These are phyloP conservation scores for Plantago rigida DNA, from an alignment of 305 asterid species.

Conservation along the genomic window DNA sequence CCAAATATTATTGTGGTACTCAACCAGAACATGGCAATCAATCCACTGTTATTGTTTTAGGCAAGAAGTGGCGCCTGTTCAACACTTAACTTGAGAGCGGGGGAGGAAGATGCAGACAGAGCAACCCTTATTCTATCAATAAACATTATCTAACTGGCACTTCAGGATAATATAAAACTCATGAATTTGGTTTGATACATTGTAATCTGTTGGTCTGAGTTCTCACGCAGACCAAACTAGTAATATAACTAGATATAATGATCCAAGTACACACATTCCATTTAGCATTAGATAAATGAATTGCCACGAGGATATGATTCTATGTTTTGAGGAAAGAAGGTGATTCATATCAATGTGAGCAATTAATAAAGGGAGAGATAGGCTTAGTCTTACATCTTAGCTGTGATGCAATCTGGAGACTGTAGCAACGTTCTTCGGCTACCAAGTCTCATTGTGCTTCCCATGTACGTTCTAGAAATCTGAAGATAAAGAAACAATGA, in stretches of 20 bases:
- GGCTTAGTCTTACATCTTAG: constrained; percentile 59
- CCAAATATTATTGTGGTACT: too few species aligned
- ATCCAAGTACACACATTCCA: neutral
- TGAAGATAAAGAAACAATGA: constrained; percentile 23
- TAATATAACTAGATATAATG: neutral
- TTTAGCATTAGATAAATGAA: neutral
- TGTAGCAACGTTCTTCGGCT: constrained; percentile 74
- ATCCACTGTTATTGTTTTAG: too few species aligned
- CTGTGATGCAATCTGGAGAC: constrained; percentile 69
- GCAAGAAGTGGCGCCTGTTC: too few species aligned
- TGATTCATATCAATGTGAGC: constrained; percentile 3
- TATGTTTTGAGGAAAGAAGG: constrained; percentile 1
- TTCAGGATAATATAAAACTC: neutral
- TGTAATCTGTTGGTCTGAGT: neutral
- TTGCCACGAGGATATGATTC: constrained; percentile 8
- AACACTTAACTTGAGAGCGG: too few species aligned
- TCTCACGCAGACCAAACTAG: neutral
- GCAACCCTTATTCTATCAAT: too few species aligned
- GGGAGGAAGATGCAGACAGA: too few species aligned
- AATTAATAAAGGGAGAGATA: constrained; percentile 13
- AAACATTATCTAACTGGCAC: too few species aligned
- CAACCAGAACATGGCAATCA: too few species aligned
- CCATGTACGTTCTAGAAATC: constrained; percentile 96
- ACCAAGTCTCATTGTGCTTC: constrained; percentile 98
- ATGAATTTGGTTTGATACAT: neutral